phyloP scores from a whole-genome alignment of 2,329 filamentous ascomycete genomes.

The Xylariales sp. region DNA sequence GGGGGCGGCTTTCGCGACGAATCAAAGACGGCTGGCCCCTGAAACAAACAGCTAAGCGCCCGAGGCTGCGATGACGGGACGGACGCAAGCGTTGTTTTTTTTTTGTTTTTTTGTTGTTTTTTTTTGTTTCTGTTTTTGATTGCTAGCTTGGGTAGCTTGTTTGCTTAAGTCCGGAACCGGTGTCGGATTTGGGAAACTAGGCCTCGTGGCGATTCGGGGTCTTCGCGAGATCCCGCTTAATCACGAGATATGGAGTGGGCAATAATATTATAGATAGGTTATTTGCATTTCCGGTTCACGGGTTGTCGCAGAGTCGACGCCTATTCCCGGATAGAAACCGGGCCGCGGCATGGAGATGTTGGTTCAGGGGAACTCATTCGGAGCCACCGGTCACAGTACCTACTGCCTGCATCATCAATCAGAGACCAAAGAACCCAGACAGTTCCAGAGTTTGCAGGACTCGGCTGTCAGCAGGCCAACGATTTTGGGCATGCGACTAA shows the following conservation, averaged over 20 bases:
- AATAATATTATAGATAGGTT: conserved; percentile 2
- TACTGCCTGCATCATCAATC: background rate
- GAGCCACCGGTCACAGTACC: too few relatives aligned
- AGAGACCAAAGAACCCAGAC: too few relatives aligned
- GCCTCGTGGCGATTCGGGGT: background rate
- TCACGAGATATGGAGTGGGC: conserved; percentile 20
- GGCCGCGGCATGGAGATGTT: background rate
- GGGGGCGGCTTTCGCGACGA: background rate
- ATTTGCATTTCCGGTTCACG: background rate
- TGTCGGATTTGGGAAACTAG: conserved; percentile 4
- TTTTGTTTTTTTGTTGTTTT: background rate
- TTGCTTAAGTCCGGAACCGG: background rate
- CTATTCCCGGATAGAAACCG: background rate
- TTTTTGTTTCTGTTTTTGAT: too few relatives aligned
- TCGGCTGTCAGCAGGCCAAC: background rate
- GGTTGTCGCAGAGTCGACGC: background rate
- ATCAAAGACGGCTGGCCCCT: background rate
- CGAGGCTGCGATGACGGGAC: conserved; percentile 1
- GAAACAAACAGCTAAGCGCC: background rate
- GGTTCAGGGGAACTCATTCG: too few relatives aligned
- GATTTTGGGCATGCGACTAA: background rate
- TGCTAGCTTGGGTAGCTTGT: background rate
- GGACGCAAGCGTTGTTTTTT: background rate
- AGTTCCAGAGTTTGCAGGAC: background rate
- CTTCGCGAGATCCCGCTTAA: background rate